phyloP scores from a whole-genome alignment of 495 filamentous ascomycete species.

The Podospora didyma region DNA sequence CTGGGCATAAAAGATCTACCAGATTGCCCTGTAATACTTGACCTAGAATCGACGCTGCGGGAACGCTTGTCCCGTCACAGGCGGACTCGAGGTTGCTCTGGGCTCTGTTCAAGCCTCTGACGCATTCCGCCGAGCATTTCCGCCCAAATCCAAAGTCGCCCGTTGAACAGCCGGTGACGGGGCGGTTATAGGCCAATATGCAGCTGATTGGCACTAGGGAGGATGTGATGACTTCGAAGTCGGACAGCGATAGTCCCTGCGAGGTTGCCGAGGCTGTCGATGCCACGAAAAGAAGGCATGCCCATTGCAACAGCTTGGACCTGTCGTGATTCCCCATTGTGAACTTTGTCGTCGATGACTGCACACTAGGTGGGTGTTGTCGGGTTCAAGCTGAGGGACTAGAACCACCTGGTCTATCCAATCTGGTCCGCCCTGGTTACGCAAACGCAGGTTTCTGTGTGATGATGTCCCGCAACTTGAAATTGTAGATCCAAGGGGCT shows the following conservation, averaged over 20 bases:
- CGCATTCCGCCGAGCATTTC: conserved; percentile 33
- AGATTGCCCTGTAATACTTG: conserved; percentile 31
- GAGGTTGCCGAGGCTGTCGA: conserved; percentile 35
- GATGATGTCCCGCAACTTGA: not conserved
- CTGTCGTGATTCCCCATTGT: conserved; percentile 22
- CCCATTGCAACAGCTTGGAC: conserved; percentile 18
- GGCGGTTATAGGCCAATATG: conserved; percentile 34
- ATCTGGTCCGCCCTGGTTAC: not conserved
- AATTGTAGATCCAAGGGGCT: not conserved
- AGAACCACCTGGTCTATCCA: conserved; percentile 2
- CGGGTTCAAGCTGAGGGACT: not conserved
- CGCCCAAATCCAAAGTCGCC: conserved; percentile 30
- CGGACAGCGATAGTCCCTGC: conserved; percentile 34
- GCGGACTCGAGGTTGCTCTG: conserved; percentile 22
- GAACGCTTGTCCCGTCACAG: conserved; percentile 26
- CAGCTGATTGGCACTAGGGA: conserved; percentile 31
- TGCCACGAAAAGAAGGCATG: conserved; percentile 24
- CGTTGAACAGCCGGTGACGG: conserved; percentile 28
- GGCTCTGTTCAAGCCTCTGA: conserved; percentile 23
- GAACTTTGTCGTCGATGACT: not conserved
- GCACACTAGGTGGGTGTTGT: not conserved
- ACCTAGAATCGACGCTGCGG: conserved; percentile 28
- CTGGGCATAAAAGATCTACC: conserved; percentile 32
- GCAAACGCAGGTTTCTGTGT: not conserved
- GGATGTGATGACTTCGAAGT: conserved; percentile 37